Evolutionary conservation across 768 basidiomycete species (phyloP).

Genomic region (Amanita muscaria): DNA sequence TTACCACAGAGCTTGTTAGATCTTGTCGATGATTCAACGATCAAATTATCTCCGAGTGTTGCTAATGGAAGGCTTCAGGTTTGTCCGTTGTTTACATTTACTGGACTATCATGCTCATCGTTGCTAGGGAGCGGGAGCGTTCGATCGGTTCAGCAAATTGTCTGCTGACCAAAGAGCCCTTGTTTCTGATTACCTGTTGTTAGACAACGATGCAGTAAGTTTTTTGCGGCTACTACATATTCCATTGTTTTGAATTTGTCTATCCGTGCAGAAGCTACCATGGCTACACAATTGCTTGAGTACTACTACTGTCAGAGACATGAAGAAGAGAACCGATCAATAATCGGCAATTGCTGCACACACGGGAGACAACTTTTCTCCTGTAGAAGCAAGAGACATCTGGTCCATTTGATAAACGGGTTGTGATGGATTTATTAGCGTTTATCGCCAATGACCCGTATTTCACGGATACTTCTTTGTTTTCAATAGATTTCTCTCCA

Average conservation of each 20-base stretch:
- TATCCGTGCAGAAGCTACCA: constrained; percentile 14
- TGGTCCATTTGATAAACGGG: no score
- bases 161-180: constrained; percentile 5
- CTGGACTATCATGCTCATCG: not conserved
- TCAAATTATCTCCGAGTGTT: constrained; percentile 19
- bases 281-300: constrained; percentile 3
- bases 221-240: constrained; percentile 31
- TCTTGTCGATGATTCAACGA: constrained; percentile 15
- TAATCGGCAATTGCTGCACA: no score
- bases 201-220: constrained; percentile 20
- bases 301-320: no score
- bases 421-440: no score
- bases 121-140: constrained; percentile 14
- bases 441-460: no score
- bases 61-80: constrained; percentile 25
- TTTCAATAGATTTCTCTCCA: no score
- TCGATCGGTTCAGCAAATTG: constrained; percentile 8
- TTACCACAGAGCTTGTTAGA: constrained; percentile 27
- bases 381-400: no score
- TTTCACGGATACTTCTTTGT: no score
- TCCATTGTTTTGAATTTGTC: no score
- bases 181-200: constrained; percentile 28
- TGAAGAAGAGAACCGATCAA: no score
- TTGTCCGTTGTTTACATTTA: constrained; percentile 8
- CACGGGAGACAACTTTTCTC: no score